phyloP scores from a whole-genome alignment of 2,329 filamentous ascomycete species.

The Clonostachys sp. region DNA sequence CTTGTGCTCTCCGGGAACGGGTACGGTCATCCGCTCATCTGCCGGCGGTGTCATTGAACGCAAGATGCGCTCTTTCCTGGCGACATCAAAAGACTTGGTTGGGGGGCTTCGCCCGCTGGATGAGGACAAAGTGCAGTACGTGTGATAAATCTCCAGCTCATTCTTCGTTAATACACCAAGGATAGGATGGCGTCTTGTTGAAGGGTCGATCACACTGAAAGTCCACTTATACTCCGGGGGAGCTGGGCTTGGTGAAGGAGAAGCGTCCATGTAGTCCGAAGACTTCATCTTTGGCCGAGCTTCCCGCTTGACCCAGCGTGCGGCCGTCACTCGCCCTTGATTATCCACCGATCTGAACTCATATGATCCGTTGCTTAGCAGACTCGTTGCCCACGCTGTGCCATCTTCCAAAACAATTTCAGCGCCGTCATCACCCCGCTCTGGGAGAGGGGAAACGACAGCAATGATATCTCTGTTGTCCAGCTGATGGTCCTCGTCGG shows the following conservation, averaged over 20 bases:
- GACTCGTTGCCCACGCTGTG: slow-evolving; percentile 49
- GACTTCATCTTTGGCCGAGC: slow-evolving; percentile 10
- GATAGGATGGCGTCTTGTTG: slow-evolving; percentile 67
- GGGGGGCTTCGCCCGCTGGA: slow-evolving; percentile 44
- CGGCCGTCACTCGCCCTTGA: slow-evolving; percentile 53
- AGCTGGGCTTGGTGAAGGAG: slow-evolving; percentile 13
- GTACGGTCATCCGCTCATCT: slow-evolving; percentile 20
- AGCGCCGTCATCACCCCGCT: slow-evolving; percentile 41
- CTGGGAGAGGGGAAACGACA: slow-evolving; percentile 59
- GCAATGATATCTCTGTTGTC: slow-evolving; percentile 55
- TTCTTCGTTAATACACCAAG: slow-evolving; percentile 62
- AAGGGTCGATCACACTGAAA: slow-evolving; percentile 72
- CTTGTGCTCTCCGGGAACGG: slow-evolving; percentile 24
- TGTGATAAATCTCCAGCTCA: slow-evolving; percentile 65
- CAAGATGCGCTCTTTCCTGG: slow-evolving; percentile 2
- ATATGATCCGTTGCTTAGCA: slow-evolving; percentile 52
- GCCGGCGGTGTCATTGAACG: neutral
- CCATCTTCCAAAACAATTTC: slow-evolving; percentile 66
- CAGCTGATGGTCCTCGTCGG: slow-evolving; percentile 9
- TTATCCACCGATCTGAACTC: slow-evolving; percentile 61
- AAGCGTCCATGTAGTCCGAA: slow-evolving; percentile 6
- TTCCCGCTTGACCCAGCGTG: slow-evolving; percentile 61
- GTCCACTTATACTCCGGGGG: slow-evolving; percentile 56
- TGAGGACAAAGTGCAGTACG: slow-evolving; percentile 54
- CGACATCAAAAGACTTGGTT: slow-evolving; percentile 22